phyloP scores from a whole-genome alignment of 768 basidiomycete species.

The Lactarius sanguifluus region DNA sequence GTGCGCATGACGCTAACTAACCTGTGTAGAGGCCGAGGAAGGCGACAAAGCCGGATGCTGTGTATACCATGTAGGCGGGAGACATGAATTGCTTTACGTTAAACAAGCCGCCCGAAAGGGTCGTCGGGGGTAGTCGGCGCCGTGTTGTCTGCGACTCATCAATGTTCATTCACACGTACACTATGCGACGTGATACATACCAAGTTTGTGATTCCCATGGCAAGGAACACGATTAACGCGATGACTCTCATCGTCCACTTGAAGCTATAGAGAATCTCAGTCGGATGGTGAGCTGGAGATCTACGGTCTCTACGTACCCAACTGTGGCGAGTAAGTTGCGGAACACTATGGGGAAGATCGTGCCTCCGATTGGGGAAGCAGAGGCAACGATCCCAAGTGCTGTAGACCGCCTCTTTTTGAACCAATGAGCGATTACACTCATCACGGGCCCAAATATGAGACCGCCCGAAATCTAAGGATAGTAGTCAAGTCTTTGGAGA shows the following conservation, averaged over 20 bases:
- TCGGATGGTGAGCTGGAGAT: neutral
- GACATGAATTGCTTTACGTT: slow-evolving; percentile 58
- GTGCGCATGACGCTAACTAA: neutral
- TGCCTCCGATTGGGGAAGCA: slow-evolving; percentile 70
- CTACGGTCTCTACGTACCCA: slow-evolving; percentile 43
- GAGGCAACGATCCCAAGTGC: slow-evolving; percentile 63
- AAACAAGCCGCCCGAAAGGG: slow-evolving; percentile 56
- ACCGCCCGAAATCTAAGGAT: slow-evolving; percentile 40
- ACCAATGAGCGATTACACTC: slow-evolving; percentile 71
- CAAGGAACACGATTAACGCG: slow-evolving; percentile 57
- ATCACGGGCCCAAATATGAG: slow-evolving; percentile 62
- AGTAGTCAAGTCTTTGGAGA: neutral
- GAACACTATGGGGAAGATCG: slow-evolving; percentile 60
- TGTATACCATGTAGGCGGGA: slow-evolving; percentile 56
- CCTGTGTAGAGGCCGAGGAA: slow-evolving; percentile 68
- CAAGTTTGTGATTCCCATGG: slow-evolving; percentile 56
- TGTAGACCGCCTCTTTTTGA: slow-evolving; percentile 53
- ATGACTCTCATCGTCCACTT: slow-evolving; percentile 74
- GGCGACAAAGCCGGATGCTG: slow-evolving; percentile 50
- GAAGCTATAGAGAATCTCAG: slow-evolving; percentile 47
- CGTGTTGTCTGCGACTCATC: slow-evolving; percentile 34
- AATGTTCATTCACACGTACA: neutral
- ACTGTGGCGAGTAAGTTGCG: slow-evolving; percentile 53
- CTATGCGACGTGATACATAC: slow-evolving; percentile 33
- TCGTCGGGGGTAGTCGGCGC: slow-evolving; percentile 54